Evolutionary conservation across 345 rosid genomes (phyloP).

Genomic region (Populus pruinosa): DNA sequence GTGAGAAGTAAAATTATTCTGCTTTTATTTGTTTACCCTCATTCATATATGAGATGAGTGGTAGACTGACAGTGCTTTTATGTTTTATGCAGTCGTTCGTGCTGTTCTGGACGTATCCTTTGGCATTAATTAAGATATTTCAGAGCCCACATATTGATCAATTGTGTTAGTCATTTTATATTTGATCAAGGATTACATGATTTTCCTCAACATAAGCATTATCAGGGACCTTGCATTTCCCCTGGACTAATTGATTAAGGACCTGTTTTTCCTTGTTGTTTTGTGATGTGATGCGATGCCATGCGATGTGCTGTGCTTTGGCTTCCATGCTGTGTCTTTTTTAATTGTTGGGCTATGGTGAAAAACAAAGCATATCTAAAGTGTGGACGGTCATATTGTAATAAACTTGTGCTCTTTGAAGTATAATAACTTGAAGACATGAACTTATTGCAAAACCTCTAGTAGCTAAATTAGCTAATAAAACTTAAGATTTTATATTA

Average conservation of each 20-base stretch:
- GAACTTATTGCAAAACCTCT: no score
- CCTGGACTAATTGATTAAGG: not conserved
- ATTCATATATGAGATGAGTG: not conserved
- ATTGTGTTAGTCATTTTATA: not conserved
- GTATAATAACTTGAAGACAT: not conserved
- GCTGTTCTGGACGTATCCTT: constrained; percentile 99
- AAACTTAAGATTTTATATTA: no score
- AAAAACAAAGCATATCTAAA: not conserved
- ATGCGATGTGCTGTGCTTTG: not conserved
- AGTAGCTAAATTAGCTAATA: not conserved
- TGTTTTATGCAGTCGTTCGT: constrained; percentile 86
- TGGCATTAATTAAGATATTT: constrained; percentile 12
- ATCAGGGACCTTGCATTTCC: not conserved
- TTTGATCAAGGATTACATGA: not conserved
- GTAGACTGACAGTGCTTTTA: constrained; percentile 12
- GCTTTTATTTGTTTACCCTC: not conserved
- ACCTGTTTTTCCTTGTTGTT: not conserved
- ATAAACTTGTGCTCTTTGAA: not conserved
- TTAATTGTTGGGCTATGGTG: not conserved
- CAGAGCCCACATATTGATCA: not conserved
- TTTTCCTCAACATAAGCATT: not conserved
- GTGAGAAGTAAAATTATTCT: not conserved
- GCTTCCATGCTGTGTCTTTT: not conserved
- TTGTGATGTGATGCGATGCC: not conserved
- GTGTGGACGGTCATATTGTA: not conserved